Conservation (phyloP, 2,329 filamentous ascomycete genomes). For the Arthrobotrys megalospora region DNA sequence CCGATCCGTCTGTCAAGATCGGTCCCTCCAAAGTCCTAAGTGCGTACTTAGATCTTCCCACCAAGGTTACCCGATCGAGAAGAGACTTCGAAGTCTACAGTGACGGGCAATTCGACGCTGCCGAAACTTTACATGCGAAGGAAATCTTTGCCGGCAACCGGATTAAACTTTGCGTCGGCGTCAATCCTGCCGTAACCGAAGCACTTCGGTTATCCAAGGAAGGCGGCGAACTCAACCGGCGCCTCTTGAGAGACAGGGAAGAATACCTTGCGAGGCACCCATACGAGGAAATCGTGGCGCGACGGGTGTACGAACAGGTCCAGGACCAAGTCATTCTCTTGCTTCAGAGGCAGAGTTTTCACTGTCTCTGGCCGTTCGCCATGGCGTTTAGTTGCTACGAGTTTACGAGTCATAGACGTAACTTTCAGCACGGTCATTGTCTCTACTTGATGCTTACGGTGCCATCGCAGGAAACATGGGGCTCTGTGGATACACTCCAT, state of each 20-base stretch:
- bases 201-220: conserved; percentile 54
- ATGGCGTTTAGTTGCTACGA: conserved; percentile 57
- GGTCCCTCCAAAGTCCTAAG: conserved; percentile 38
- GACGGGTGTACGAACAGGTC: conserved; percentile 31
- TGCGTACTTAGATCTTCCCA: conserved; percentile 43
- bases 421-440: conserved; percentile 57
- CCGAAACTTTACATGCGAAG: conserved; percentile 40
- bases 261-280: conserved; percentile 46
- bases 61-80: conserved; percentile 22
- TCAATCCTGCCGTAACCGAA: conserved; percentile 47
- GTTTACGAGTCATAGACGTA: conserved; percentile 52
- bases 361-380: conserved; percentile 46
- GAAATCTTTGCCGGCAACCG: conserved; percentile 53
- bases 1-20: conserved; percentile 43
- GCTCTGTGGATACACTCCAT: conserved; percentile 7
- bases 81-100: conserved; percentile 43
- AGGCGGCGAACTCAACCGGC: conserved; percentile 44
- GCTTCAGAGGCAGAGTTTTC: conserved; percentile 10
- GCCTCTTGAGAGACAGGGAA: conserved; percentile 48
- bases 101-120: conserved; percentile 41
- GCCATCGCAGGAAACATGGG: conserved; percentile 20
- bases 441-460: conserved; percentile 54
- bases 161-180: conserved; percentile 58
- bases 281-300: conserved; percentile 22
- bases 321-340: conserved; percentile 21